Percentiles rank a stretch among this genome's conserved stretches.
These are phyloP conservation scores for Arthromyces matolae DNA, from an alignment of 768 basidiomycete species.

Conservation along the genomic window DNA sequence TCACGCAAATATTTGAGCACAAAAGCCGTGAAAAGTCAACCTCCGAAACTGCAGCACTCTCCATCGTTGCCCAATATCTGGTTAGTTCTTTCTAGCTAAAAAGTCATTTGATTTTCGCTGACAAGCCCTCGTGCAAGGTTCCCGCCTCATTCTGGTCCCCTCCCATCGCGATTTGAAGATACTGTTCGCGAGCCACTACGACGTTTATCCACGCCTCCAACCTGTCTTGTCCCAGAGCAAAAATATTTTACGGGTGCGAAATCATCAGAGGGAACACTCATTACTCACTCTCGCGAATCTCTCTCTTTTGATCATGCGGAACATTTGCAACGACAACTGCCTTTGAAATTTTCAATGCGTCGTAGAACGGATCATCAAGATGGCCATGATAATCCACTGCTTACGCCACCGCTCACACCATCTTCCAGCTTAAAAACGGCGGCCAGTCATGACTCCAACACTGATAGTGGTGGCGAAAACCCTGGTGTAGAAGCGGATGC, in stretches of 20 bases:
- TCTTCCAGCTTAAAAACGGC: conserved; percentile 49
- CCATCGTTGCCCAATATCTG: conserved; percentile 72
- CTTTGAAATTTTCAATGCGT: conserved; percentile 28
- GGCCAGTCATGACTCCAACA: conserved; percentile 30
- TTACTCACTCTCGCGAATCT: conserved; percentile 13
- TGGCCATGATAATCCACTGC: conserved; percentile 33
- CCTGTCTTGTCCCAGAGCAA: conserved; percentile 14
- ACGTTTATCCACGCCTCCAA: conserved; percentile 34
- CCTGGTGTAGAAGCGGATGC: conserved; percentile 26
- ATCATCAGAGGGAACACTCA: neutral
- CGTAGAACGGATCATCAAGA: conserved; percentile 34
- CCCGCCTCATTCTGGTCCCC: conserved; percentile 43
- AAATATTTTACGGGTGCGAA: neutral
- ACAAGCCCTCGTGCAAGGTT: conserved; percentile 30
- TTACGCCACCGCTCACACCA: conserved; percentile 71
- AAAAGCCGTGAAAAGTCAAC: conserved; percentile 26
- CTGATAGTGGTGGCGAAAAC: conserved; percentile 21
- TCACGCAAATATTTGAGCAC: conserved; percentile 18
- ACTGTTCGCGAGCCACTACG: conserved; percentile 23
- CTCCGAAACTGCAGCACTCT: conserved; percentile 55
- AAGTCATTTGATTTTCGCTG: neutral
- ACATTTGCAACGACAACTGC: conserved; percentile 13
- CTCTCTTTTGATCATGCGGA: conserved; percentile 20
- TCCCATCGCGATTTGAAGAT: conserved; percentile 31
- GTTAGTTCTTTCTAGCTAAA: conserved; percentile 28